Evolutionary conservation across 768 basidiomycete species (phyloP).

Genomic region (Lyophyllum decastes): DNA sequence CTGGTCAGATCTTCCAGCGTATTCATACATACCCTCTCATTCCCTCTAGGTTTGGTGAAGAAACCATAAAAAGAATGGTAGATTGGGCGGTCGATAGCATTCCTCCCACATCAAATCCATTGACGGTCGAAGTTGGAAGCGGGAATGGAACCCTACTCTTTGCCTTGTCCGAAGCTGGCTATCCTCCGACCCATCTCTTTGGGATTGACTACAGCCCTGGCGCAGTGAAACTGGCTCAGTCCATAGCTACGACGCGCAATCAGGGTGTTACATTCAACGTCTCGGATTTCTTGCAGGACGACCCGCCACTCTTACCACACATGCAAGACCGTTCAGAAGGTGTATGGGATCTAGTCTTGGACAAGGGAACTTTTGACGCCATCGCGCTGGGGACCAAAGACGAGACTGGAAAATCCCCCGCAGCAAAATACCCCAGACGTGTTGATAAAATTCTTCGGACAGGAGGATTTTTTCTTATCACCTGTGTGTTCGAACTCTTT

Average conservation of each 20-base stretch:
- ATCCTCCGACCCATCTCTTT: slow-evolving; percentile 47
- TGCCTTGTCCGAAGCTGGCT: slow-evolving; percentile 68
- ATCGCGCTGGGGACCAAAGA: slow-evolving; percentile 73
- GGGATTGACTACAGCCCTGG: slow-evolving; percentile 82
- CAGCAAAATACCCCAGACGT: slow-evolving; percentile 59
- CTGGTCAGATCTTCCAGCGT: slow-evolving; percentile 51
- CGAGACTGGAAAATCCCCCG: slow-evolving; percentile 50
- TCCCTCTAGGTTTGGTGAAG: slow-evolving; percentile 70
- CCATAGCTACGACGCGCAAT: slow-evolving; percentile 52
- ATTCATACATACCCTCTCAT: neutral
- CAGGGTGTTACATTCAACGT: slow-evolving; percentile 51
- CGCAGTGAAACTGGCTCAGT: slow-evolving; percentile 63
- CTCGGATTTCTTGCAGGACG: slow-evolving; percentile 67
- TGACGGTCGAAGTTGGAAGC: slow-evolving; percentile 74
- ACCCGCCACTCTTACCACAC: slow-evolving; percentile 37
- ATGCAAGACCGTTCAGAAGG: slow-evolving; percentile 22
- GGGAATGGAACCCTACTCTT: slow-evolving; percentile 82
- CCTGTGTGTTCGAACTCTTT: slow-evolving; percentile 53
- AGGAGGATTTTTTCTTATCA: slow-evolving; percentile 75
- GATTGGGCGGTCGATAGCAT: slow-evolving; percentile 64
- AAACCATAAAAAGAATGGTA: slow-evolving; percentile 78
- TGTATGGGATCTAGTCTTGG: slow-evolving; percentile 74
- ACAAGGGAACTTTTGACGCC: slow-evolving; percentile 91
- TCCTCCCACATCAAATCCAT: slow-evolving; percentile 47
- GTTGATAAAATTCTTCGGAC: slow-evolving; percentile 59